Conservation (phyloP, 78 protist species). For the Pigoraptor vietnamica region DNA sequence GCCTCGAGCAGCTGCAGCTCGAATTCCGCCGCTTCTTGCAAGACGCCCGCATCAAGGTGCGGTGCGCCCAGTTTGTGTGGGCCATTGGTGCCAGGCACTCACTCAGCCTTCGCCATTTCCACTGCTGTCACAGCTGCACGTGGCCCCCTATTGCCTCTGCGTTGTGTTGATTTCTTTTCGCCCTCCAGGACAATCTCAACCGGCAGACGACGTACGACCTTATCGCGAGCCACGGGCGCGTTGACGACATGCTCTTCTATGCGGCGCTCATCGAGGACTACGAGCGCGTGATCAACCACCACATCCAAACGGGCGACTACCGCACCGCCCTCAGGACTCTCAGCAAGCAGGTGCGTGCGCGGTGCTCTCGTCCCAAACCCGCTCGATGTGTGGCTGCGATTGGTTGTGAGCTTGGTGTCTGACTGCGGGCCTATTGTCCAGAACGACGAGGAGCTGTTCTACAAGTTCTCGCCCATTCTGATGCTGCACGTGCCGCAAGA, state of each 20-base stretch:
- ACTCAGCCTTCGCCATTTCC: no score
- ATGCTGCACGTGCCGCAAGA: conserved; percentile 76
- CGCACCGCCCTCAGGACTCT: conserved; percentile 54
- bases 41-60: conserved; percentile 12
- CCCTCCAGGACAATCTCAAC: conserved; percentile 37
- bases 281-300: conserved; percentile 69
- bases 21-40: conserved; percentile 45
- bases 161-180: no score
- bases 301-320: conserved; percentile 58
- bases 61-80: no score
- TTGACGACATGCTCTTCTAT: conserved; percentile 73
- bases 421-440: background rate
- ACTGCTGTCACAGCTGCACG: no score
- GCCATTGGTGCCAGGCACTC: no score
- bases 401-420: background rate
- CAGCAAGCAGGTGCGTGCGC: conserved; percentile 4
- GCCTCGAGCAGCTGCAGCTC: background rate
- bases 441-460: conserved; percentile 43
- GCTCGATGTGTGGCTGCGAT: background rate
- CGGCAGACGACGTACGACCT: conserved; percentile 69
- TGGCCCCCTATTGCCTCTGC: no score
- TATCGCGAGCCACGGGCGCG: conserved; percentile 77
- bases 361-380: background rate
- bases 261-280: conserved; percentile 72
- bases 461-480: conserved; percentile 77